Conservation (phyloP, 202 grass and related monocot species). For the Miscanthus sacchariflorus region DNA sequence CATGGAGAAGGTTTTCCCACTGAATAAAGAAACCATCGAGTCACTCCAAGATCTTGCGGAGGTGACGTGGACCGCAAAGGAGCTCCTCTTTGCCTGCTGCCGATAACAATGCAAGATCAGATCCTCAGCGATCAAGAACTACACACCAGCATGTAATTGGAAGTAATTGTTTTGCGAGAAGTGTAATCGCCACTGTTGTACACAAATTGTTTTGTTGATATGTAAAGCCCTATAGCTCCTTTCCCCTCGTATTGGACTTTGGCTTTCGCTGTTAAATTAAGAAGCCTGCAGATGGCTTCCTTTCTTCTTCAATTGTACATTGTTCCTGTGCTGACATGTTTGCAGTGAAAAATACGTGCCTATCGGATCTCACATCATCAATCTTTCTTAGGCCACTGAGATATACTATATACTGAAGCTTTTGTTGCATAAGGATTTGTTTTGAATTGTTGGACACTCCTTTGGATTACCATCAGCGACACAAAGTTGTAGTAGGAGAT, state of each 20-base stretch:
- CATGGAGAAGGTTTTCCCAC: slow-evolving; percentile 84
- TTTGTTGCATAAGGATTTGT: not conserved
- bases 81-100: slow-evolving; percentile 94
- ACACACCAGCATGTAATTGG: slow-evolving; percentile 31
- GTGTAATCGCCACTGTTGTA: slow-evolving; percentile 30
- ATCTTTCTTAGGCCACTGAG: not conserved
- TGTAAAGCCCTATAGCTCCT: slow-evolving; percentile 47
- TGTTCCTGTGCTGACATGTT: not conserved
- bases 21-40: slow-evolving; percentile 68
- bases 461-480: not conserved
- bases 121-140: slow-evolving; percentile 32
- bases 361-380: not conserved
- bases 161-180: slow-evolving; percentile 25
- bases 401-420: not conserved
- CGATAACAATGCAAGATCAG: slow-evolving; percentile 46
- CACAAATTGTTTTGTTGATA: slow-evolving; percentile 41
- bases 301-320: slow-evolving; percentile 30
- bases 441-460: not conserved
- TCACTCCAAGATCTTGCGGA: slow-evolving; percentile 85
- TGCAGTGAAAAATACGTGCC: not conserved
- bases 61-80: slow-evolving; percentile 94
- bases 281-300: slow-evolving; percentile 13
- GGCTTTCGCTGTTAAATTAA: not conserved
- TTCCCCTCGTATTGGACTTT: slow-evolving; percentile 32
- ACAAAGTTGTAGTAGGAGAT: not conserved